Evolutionary conservation across 2,329 filamentous ascomycete genomes (phyloP).

Genomic region (Metarhizium rileyi): DNA sequence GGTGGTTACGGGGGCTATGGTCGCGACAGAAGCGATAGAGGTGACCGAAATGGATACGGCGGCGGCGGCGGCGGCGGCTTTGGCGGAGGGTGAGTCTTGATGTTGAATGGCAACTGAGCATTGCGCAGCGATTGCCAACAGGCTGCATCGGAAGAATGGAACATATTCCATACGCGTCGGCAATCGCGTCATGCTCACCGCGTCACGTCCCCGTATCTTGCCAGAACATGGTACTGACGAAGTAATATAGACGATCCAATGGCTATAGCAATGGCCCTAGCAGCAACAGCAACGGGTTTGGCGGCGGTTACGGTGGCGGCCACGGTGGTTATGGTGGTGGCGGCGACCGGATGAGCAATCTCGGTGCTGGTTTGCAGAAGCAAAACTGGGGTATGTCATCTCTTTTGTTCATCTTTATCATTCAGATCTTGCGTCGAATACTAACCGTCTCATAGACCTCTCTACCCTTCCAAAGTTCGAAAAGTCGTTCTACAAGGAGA

Average conservation of each 20-base stretch:
- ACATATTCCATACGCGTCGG: not conserved
- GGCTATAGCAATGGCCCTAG: constrained; percentile 21
- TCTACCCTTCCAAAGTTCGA: constrained; percentile 85
- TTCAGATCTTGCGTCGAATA: not conserved
- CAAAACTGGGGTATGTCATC: constrained; percentile 74
- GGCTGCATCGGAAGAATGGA: not conserved
- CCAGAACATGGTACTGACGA: constrained; percentile 23
- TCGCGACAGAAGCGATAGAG: constrained; percentile 36
- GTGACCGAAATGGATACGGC: constrained; percentile 32
- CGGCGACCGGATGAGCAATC: constrained; percentile 88
- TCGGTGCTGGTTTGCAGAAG: constrained; percentile 78
- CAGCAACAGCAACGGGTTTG: constrained; percentile 25
- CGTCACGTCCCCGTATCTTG: not conserved
- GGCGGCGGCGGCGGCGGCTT: constrained; percentile 24
- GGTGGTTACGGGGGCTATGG: constrained; percentile 27
- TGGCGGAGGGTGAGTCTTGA: constrained; percentile 28
- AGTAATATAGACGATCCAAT: constrained; percentile 31
- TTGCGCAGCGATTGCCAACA: not conserved
- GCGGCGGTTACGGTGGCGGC: constrained; percentile 27
- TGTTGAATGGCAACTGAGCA: not conserved
- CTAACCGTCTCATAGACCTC: constrained; percentile 49
- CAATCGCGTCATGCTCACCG: not conserved
- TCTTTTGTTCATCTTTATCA: not conserved
- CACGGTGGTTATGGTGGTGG: constrained; percentile 47
- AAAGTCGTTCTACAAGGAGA: constrained; percentile 98